phyloP scores from a whole-genome alignment of 176 grass and related monocot genomes.

The Paspalum vaginatum region DNA sequence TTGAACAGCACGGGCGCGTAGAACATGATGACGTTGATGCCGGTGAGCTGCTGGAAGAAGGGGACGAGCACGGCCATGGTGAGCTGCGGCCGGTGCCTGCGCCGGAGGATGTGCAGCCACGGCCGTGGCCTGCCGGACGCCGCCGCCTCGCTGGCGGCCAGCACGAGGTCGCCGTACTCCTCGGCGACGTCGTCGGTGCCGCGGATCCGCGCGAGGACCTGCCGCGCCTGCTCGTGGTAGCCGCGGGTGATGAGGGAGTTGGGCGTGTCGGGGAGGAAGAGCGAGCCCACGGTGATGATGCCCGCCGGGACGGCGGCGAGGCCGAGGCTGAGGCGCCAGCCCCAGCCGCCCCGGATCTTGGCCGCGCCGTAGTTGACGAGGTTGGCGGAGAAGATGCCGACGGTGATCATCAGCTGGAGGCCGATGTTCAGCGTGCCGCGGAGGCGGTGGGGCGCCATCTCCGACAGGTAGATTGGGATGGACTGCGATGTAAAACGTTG shows the following conservation, averaged over 20 bases:
- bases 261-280: conserved; percentile 44
- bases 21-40: conserved; percentile 74
- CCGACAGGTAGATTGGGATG: conserved; percentile 39
- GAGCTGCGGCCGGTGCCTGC: conserved; percentile 28
- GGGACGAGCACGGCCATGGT: conserved; percentile 33
- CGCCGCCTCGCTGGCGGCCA: not conserved
- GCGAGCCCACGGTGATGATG: conserved; percentile 12
- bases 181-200: conserved; percentile 5
- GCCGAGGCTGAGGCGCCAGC: conserved; percentile 41
- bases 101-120: conserved; percentile 29
- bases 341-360: conserved; percentile 27
- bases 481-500: conserved; percentile 14
- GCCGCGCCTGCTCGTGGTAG: not conserved
- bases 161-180: conserved; percentile 34
- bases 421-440: conserved; percentile 48
- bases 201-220: conserved; percentile 18
- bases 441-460: conserved; percentile 32
- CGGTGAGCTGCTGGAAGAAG: conserved; percentile 60
- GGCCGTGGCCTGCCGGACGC: not conserved
- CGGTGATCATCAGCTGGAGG: conserved; percentile 46
- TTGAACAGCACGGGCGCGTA: conserved; percentile 57
- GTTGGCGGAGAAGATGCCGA: conserved; percentile 42
- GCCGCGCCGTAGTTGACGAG: conserved; percentile 41
- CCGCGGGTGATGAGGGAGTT: conserved; percentile 38
- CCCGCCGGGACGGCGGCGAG: conserved; percentile 34